phyloP scores from a whole-genome alignment of 2,329 filamentous ascomycete genomes.

The Verticillium albo-atrum region DNA sequence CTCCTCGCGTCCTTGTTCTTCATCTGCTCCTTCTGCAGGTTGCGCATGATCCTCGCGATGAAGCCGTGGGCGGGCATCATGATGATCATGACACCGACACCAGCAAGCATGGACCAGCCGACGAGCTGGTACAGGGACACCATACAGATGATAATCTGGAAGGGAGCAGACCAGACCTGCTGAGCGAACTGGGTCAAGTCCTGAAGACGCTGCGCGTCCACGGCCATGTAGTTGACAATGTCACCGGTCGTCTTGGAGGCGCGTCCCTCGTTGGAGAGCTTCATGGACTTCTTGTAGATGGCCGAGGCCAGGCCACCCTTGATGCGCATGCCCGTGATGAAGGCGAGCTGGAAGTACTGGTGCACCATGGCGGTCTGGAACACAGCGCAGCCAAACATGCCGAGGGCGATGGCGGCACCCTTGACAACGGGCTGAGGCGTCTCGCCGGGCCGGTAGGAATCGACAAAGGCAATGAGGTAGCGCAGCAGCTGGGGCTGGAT shows the following conservation, averaged over 20 bases:
- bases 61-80: constrained; percentile 97
- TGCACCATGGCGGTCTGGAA: constrained; percentile 87
- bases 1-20: constrained; percentile 97
- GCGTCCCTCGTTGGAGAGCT: constrained; percentile 88
- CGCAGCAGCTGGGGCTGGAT: constrained; percentile 86
- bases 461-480: constrained; percentile 77
- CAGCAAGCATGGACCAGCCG: constrained; percentile 91
- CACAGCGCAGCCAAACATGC: constrained; percentile 86
- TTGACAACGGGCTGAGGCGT: constrained; percentile 73
- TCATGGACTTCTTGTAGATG: constrained; percentile 89
- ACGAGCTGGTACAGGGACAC: constrained; percentile 92
- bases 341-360: constrained; percentile 95
- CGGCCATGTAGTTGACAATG: constrained; percentile 99
- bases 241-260: constrained; percentile 89
- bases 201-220: constrained; percentile 91
- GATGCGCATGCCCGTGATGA: constrained; percentile 94
- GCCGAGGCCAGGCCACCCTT: constrained; percentile 85
- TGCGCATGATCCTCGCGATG: constrained; percentile 91
- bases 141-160: constrained; percentile 96
- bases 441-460: constrained; percentile 62
- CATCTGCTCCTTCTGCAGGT: constrained; percentile 93
- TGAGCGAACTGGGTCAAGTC: constrained; percentile 94
- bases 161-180: constrained; percentile 93
- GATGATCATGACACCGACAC: constrained; percentile 89
- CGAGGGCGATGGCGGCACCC: constrained; percentile 81